Base-by-base conservation (phyloP, 2,329 filamentous ascomycete genomes). In the Chrysoporthe deuterocubensis region DNA sequence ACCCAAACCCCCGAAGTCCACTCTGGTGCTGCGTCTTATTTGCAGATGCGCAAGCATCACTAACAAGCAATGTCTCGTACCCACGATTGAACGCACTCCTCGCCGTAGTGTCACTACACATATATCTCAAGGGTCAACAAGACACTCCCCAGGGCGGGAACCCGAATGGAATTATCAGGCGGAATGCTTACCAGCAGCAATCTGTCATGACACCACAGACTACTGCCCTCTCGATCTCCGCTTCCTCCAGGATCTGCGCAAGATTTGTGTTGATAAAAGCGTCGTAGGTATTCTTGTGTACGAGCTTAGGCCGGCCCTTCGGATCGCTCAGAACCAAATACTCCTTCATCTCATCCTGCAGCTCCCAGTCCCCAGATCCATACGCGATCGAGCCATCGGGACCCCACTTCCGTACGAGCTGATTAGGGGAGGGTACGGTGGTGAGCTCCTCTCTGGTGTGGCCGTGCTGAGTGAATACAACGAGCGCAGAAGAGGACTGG, bases 181-280 rank as follows among this genome's bases (percentile, higher is more conserved):
- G 44, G 8, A 16, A n/a, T 50, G 48, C 50, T 64, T n/a, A 64
- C 48, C 74, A 77, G 69, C 79, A 81, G 66, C 78, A 80, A 71
- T 81, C 78, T 58, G 79, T 81, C 78, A 81, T 81, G 26, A 80
- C 79, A 8, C 80, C 79, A 66, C 76, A 78, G 4, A 80, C 75
- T 11, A 82, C 72, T 14, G 80, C 72, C 43, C 77, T 74, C 62
- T 76, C 72, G 1, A 79, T 72, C 0, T 64, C 71, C 6, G 71
- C 67, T n/a, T 70, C 69, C 58, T 73, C 67, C 63, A 81, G 65
- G 26, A 74, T 50, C 34, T 68, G 44, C 43, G 74, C 73, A 46
- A 81, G 70, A 14, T 74, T 69, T 18, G 78, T 78, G 57, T 74
- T 73, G 62, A 81, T 69, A 70, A 81, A 81, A 2, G 75, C 77